Percentiles rank a stretch among this genome's conserved stretches.
Conservation (phyloP, 2,329 filamentous ascomycete species). For the Colletotrichum sp. region DNA sequence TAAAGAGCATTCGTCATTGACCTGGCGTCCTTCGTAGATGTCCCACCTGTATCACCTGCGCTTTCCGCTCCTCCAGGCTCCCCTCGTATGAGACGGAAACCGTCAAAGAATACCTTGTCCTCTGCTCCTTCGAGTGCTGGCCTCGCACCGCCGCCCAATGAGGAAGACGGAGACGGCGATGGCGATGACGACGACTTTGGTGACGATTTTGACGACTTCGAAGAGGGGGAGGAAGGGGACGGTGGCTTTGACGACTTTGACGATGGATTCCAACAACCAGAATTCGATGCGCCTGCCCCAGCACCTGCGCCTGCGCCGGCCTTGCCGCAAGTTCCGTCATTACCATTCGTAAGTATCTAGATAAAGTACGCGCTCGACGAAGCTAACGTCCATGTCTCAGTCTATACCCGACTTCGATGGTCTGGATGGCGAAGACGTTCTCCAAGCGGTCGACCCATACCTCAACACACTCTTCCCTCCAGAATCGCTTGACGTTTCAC, state of each 20-base stretch:
- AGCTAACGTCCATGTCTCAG: slow-evolving; percentile 42
- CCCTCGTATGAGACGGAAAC: slow-evolving; percentile 34
- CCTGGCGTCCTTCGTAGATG: slow-evolving; percentile 38
- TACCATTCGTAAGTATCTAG: slow-evolving; percentile 48
- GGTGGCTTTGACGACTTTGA: slow-evolving; percentile 74
- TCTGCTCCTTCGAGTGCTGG: not conserved
- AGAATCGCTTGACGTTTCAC: slow-evolving; percentile 56
- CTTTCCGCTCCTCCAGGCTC: slow-evolving; percentile 32
- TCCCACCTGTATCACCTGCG: slow-evolving; percentile 31
- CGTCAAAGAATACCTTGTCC: slow-evolving; percentile 29
- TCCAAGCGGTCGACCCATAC: slow-evolving; percentile 67
- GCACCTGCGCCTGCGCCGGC: slow-evolving; percentile 33
- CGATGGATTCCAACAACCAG: slow-evolving; percentile 70
- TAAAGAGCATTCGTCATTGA: slow-evolving; percentile 23
- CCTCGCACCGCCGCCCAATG: slow-evolving; percentile 17
- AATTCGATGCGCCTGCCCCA: slow-evolving; percentile 34
- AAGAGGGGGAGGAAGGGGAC: slow-evolving; percentile 60
- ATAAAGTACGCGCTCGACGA: not conserved
- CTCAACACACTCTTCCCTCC: slow-evolving; percentile 70
- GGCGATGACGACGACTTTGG: slow-evolving; percentile 54
- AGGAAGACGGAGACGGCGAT: slow-evolving; percentile 32
- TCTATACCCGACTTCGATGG: slow-evolving; percentile 72
- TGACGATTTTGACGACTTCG: slow-evolving; percentile 68
- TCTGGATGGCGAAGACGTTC: slow-evolving; percentile 65
- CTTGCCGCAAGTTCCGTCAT: slow-evolving; percentile 36